Conservation (phyloP, 2,329 filamentous ascomycete genomes). For the Bipolaris oryzae region DNA sequence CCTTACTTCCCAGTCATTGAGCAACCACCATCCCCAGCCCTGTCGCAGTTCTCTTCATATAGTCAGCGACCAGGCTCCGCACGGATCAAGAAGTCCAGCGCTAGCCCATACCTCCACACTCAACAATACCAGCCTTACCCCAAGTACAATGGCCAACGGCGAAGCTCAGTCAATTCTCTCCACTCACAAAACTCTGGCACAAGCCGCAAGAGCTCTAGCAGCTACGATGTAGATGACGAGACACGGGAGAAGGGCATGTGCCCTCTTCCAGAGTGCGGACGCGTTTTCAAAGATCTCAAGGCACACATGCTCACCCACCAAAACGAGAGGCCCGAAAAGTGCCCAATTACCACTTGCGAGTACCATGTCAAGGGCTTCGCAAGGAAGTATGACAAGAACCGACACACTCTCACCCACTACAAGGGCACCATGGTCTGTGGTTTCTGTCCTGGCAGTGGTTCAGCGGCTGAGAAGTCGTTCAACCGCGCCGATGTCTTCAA, state of each 20-base stretch:
- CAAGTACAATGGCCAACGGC: slow-evolving; percentile 56
- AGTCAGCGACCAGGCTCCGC: slow-evolving; percentile 51
- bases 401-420: slow-evolving; percentile 93
- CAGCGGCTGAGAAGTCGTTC: slow-evolving; percentile 90
- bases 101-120: slow-evolving; percentile 70
- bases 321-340: slow-evolving; percentile 89
- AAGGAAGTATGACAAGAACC: slow-evolving; percentile 94
- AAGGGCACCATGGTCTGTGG: slow-evolving; percentile 97
- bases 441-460: slow-evolving; percentile 89
- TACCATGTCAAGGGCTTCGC: slow-evolving; percentile 93
- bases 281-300: slow-evolving; percentile 87
- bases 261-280: slow-evolving; percentile 82
- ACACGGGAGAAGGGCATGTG: slow-evolving; percentile 74
- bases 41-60: slow-evolving; percentile 59
- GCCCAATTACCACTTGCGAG: slow-evolving; percentile 88
- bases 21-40: slow-evolving; percentile 67
- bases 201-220: slow-evolving; percentile 57
- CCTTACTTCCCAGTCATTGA: slow-evolving; percentile 51
- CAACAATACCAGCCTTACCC: slow-evolving; percentile 62
- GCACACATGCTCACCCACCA: slow-evolving; percentile 95
- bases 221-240: slow-evolving; percentile 49
- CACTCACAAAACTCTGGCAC: slow-evolving; percentile 68
- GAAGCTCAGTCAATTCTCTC: slow-evolving; percentile 73
- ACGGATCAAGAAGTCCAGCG: slow-evolving; percentile 59
- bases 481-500: slow-evolving; percentile 97